A percentile compares a stretch with the other conserved stretches of the same genome.
Evolutionary conservation across 345 rosid genomes (phyloP).

Genomic region (Clausena lansium): DNA sequence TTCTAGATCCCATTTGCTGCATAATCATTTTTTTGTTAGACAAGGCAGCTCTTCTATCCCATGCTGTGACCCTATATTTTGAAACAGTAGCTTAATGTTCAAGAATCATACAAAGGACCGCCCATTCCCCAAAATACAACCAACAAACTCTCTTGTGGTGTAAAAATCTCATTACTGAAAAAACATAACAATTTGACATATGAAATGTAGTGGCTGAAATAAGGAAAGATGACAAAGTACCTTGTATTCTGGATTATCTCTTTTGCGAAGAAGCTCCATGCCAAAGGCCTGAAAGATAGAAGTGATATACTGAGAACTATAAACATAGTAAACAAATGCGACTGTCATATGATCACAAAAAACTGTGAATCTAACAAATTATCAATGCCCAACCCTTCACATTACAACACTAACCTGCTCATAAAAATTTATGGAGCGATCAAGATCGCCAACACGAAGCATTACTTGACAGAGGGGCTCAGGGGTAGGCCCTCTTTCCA

Average conservation of each 20-base stretch:
- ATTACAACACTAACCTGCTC: slow-evolving; percentile 64
- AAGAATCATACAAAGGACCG: not conserved
- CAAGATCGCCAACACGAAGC: slow-evolving; percentile 99
- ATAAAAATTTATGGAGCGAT: slow-evolving; percentile 80
- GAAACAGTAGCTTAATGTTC: not conserved
- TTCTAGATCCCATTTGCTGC: not conserved
- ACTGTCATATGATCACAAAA: not conserved
- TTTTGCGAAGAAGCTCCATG: slow-evolving; percentile 90
- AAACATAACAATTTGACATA: not conserved
- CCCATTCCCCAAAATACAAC: not conserved
- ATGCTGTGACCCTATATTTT: not conserved
- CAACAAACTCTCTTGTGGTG: not conserved
- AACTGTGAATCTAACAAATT: not conserved
- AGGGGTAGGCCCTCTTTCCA: slow-evolving; percentile 97
- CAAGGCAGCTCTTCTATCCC: slow-evolving; percentile 1
- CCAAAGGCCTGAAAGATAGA: slow-evolving; percentile 73
- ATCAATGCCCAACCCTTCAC: not conserved
- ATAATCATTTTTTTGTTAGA: not conserved
- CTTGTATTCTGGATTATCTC: slow-evolving; percentile 95
- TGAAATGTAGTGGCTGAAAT: not conserved
- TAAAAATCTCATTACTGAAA: not conserved
- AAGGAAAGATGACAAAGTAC: slow-evolving; percentile 31
- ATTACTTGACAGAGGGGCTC: slow-evolving; percentile 99
- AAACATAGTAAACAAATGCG: slow-evolving; percentile 11
- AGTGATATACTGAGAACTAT: slow-evolving; percentile 4